Evolutionary conservation across 1,284 basidiomycete species (phyloP).

Genomic region (Wallemia ichthyophaga): DNA sequence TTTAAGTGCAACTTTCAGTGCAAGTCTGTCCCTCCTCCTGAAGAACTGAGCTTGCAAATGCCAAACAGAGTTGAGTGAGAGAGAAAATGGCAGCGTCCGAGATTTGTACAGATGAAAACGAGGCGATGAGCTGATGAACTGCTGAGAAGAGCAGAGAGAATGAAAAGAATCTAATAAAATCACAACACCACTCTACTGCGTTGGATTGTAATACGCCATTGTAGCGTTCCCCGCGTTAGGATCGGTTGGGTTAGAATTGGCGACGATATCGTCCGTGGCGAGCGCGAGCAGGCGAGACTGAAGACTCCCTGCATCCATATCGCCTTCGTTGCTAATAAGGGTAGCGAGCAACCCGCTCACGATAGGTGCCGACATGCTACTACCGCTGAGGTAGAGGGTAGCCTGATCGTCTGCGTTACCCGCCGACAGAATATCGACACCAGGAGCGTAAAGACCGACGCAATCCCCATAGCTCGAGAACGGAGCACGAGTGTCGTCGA

Average conservation of each 20-base stretch:
- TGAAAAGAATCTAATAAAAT: background rate
- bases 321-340: background rate
- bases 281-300: background rate
- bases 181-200: background rate
- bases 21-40: too few relatives aligned
- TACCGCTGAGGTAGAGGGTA: background rate
- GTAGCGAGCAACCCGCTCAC: background rate
- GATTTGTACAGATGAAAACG: too few relatives aligned
- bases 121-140: too few relatives aligned
- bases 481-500: background rate
- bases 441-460: background rate
- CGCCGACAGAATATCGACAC: background rate
- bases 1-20: too few relatives aligned
- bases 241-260: background rate
- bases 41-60: too few relatives aligned
- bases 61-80: too few relatives aligned
- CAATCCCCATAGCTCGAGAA: background rate
- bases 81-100: too few relatives aligned
- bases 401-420: background rate
- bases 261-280: background rate
- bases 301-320: background rate
- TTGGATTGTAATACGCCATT: background rate
- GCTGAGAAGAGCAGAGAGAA: too few relatives aligned
- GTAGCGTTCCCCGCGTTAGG: background rate
- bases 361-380: background rate